Base-by-base conservation (phyloP, 768 basidiomycete genomes). In the Hygrophorus russula region DNA sequence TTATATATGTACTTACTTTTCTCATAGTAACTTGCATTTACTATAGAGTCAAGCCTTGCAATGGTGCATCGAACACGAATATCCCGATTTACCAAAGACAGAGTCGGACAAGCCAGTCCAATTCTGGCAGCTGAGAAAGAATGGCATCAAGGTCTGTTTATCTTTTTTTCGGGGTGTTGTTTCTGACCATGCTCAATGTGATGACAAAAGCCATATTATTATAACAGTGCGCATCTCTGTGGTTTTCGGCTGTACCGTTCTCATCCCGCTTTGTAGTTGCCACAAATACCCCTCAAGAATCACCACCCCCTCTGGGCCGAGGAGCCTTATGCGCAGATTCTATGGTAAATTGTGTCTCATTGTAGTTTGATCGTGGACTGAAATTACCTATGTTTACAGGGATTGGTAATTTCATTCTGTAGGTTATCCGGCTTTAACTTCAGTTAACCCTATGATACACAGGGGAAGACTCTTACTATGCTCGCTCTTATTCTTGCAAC, bases 401-500 rank as follows among this genome's bases (percentile, higher is more conserved):
- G 70, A 27, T 58, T 73, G 59, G 70, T 70, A 57, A 39, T 59
- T 49, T 41, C n/a, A 27, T 45, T 17, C 4, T 39, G 28, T 9
- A 43, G 29, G 30, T 2, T 8, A n/a, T n/a, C n/a, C n/a, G n/a
- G n/a, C n/a, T 8, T 24, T 7, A 24, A 18, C 17, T 32, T 30
- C 30, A 17, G 38, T 20, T 33, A 35, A n/a, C 17, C 54, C 36
- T 52, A 13, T 19, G n/a, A 38, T 46, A 36, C 33, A 5, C 47
- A 82, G 81, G 92, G 92, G 0, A 96, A 94, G 69, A 96, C 93
- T 0, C 65, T 96, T 33, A 90, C 87, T 0, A 89, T 91, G 74
- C 64, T 96, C 32, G 70, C 89, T 4, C 67, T 96, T 12, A 71
- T 91, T 32, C 59, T 92, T 19, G 78, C 85, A 1, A 92, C 91